Evolutionary conservation across 192 early-diverging fungal genomes (phyloP).

Genomic region (Podila verticillata): DNA sequence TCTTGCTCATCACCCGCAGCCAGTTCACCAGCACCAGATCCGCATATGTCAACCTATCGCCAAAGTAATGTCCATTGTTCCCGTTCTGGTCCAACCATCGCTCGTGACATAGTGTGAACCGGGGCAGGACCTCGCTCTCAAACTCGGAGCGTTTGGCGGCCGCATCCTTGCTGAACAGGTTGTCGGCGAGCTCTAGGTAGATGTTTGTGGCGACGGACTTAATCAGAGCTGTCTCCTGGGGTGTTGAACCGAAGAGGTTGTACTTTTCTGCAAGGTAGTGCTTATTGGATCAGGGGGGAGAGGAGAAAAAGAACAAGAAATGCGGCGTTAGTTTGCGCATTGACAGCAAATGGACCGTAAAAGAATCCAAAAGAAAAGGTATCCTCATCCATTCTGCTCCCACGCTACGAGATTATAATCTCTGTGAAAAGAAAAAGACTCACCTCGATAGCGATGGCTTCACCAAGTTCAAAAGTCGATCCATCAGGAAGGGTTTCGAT

Average conservation of each 20-base stretch:
- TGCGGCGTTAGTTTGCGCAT: background rate
- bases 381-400: no score
- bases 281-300: slow-evolving; percentile 7
- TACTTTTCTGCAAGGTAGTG: slow-evolving; percentile 46
- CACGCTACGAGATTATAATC: no score
- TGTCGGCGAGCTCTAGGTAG: slow-evolving; percentile 17
- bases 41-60: slow-evolving; percentile 7
- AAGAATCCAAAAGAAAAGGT: background rate
- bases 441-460: slow-evolving; percentile 41
- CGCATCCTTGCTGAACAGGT: slow-evolving; percentile 9
- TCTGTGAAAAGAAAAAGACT: background rate
- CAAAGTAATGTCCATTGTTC: slow-evolving; percentile 32
- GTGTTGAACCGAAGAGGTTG: slow-evolving; percentile 25
- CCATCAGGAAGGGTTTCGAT: slow-evolving; percentile 24
- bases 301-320: background rate
- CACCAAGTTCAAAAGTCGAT: slow-evolving; percentile 32
- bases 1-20: slow-evolving; percentile 7
- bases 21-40: slow-evolving; percentile 23
- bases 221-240: slow-evolving; percentile 16
- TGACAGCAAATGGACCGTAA: background rate
- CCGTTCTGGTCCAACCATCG: slow-evolving; percentile 35
- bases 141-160: slow-evolving; percentile 16
- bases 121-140: slow-evolving; percentile 16
- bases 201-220: slow-evolving; percentile 37
- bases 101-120: slow-evolving; percentile 20